These are phyloP conservation scores for Stenocarpella maydis DNA, from an alignment of 2,329 filamentous ascomycete species.

Conservation along the genomic window DNA sequence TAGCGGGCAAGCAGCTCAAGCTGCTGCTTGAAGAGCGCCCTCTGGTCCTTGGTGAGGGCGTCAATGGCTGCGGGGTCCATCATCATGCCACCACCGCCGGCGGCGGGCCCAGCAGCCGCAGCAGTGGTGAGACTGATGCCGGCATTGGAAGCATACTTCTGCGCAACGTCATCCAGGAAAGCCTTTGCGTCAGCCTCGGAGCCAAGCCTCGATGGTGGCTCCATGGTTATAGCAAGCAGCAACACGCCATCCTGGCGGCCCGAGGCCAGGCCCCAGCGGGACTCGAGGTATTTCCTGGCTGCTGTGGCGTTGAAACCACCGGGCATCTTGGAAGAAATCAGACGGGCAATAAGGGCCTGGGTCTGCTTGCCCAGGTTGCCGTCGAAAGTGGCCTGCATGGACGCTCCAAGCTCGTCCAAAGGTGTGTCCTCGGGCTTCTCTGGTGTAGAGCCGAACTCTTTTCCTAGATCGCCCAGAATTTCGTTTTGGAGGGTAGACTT, in stretches of 20 bases:
- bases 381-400: constrained; percentile 99
- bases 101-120: constrained; percentile 76
- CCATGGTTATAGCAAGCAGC: constrained; percentile 88
- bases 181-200: constrained; percentile 91
- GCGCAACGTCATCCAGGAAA: constrained; percentile 86
- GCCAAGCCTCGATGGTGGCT: constrained; percentile 86
- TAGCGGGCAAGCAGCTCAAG: constrained; percentile 94
- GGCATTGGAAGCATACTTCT: constrained; percentile 86
- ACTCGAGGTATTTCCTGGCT: constrained; percentile 93
- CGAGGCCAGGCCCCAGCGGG: constrained; percentile 85
- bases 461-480: constrained; percentile 95
- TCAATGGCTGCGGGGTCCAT: constrained; percentile 99
- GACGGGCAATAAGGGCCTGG: constrained; percentile 86
- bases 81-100: constrained; percentile 89
- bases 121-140: constrained; percentile 85
- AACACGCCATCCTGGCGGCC: constrained; percentile 93
- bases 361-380: constrained; percentile 98
- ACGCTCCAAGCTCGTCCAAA: constrained; percentile 90
- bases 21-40: constrained; percentile 96
- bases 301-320: constrained; percentile 99
- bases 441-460: constrained; percentile 97
- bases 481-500: constrained; percentile 99
- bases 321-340: constrained; percentile 99
- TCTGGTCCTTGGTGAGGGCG: constrained; percentile 95
- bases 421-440: constrained; percentile 99